These are phyloP conservation scores for Tulasnella sp. DNA, from an alignment of 768 basidiomycete genomes.

Conservation along the genomic window DNA sequence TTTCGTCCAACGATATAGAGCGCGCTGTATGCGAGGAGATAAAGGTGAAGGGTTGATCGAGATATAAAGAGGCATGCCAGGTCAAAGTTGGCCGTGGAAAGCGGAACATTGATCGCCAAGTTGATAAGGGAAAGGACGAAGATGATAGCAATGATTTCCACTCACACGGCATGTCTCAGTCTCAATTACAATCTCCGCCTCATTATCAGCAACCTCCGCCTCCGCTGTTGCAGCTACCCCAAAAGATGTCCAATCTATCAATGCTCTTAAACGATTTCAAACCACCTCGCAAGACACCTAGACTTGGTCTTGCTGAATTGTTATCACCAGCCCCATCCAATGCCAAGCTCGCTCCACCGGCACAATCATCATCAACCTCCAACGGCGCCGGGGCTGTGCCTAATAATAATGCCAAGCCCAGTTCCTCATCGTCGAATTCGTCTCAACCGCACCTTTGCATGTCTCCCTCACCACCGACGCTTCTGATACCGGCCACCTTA, in stretches of 20 bases:
- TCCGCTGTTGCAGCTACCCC: neutral
- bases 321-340: conserved; percentile 20
- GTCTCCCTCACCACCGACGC: conserved; percentile 10
- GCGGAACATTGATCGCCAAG: too few relatives aligned
- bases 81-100: too few relatives aligned
- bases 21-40: too few relatives aligned
- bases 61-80: too few relatives aligned
- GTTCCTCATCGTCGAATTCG: conserved; percentile 29
- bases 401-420: conserved; percentile 32
- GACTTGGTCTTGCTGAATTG: conserved; percentile 1
- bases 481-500: neutral
- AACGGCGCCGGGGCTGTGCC: too few relatives aligned
- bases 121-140: too few relatives aligned
- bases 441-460: conserved; percentile 20
- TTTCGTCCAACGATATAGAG: conserved; percentile 45
- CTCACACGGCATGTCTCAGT: too few relatives aligned
- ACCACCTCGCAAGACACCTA: neutral
- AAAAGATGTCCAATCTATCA: conserved; percentile 10
- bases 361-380: too few relatives aligned
- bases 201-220: neutral
- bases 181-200: conserved; percentile 5
- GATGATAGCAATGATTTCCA: too few relatives aligned
- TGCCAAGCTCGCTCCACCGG: conserved; percentile 25
- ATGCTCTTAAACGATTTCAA: conserved; percentile 15
- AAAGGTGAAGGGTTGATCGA: too few relatives aligned